Evolutionary conservation across 2,329 filamentous ascomycete species (phyloP), one percentile per base, ranked within the genome.

Genomic region (Penicillium oxalicum): DNA sequence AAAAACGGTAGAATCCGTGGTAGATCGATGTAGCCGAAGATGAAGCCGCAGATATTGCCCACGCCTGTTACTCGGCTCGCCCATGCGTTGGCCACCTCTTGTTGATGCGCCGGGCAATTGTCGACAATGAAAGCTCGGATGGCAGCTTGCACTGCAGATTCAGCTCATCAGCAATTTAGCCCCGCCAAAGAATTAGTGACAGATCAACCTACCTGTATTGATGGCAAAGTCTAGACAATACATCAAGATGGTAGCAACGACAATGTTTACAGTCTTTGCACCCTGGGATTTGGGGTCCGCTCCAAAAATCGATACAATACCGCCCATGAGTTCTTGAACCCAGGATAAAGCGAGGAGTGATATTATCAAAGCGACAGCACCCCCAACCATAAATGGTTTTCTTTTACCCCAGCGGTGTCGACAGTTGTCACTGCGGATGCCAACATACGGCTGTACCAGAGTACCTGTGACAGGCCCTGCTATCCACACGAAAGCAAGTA

Each of bases 81-180:
- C 91, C 94, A 96, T 36, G 91, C 86, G 70, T 97, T 97, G 47
- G 91, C 91, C 34, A 85, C 78, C 69, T 95, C 91, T 72, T 97
- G 91, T 67, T 97, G 91, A 62, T 96, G 91, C 1, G 88, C 82
- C 0, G 93, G 93, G 0, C 88, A 87, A 62, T 90, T 91, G 64
- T 97, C 91, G 25, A 96, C 87, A 47, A 97, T 95, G 65, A 62
- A 96, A 87, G 4, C 84, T 44, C 58, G 47, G 39, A 59, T 57
- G 4, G 55, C 87, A 42, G 93, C 91, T 78, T 97, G 91, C 32
- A 97, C 88, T 80, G 55, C 50, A 55, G 5, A 51, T 18, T 11
- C 42, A 38, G 58, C 28, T 51, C 12, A 6, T 12, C 18, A 34
- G 13, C 5, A 9, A 25, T 9, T 2, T 7, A 25, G 36, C 18